Evolutionary conservation across 2,329 filamentous ascomycete genomes (phyloP).

Genomic region (Trichoderma simmonsii): DNA sequence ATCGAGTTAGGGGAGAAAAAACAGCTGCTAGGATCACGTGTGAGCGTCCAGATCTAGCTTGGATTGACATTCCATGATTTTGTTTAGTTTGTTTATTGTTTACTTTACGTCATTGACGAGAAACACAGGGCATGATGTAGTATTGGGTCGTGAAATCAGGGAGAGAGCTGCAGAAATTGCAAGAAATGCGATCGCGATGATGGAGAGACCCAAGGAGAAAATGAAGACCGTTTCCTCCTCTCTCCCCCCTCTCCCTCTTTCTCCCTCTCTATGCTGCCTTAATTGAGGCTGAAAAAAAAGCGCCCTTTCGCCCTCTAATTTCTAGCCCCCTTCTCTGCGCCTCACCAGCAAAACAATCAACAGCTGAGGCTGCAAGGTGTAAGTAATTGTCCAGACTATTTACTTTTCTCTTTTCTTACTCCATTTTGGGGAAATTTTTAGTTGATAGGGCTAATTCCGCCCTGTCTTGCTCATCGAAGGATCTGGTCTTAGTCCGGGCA

Average conservation of each 20-base stretch:
- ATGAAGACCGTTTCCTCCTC: background rate
- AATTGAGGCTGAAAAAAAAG: background rate
- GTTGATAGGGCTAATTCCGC: background rate
- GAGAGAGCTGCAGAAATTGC: background rate
- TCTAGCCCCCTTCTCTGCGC: background rate
- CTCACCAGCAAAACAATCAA: background rate
- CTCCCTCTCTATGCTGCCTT: background rate
- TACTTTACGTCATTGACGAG: conserved; percentile 8
- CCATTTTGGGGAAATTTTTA: background rate
- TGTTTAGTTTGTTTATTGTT: conserved; percentile 2
- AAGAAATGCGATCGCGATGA: background rate
- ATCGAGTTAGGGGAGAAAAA: background rate
- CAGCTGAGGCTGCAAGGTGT: background rate
- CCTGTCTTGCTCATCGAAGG: background rate
- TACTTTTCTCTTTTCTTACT: background rate
- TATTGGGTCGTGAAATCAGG: background rate
- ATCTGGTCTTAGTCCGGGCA: background rate
- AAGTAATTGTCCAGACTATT: background rate
- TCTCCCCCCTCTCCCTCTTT: background rate
- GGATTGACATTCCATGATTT: background rate
- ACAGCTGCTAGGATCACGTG: background rate
- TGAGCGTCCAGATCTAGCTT: background rate
- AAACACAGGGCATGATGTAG: background rate
- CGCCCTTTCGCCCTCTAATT: background rate
- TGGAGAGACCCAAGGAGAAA: background rate